Conservation (phyloP, 2,329 filamentous ascomycete species). For the Eutypa lata region DNA sequence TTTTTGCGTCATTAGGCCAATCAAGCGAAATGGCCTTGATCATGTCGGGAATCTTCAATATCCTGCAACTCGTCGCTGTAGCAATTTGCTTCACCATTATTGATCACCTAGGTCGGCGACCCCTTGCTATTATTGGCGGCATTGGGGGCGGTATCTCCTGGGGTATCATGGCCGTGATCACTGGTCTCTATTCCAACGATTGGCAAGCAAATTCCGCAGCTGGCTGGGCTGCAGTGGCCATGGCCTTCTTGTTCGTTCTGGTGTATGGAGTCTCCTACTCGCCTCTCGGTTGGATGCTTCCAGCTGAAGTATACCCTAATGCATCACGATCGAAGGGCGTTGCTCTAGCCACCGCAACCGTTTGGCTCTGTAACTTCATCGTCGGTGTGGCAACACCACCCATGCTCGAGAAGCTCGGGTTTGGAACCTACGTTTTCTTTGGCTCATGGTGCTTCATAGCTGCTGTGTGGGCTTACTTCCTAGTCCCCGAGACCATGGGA, state of each 20-base stretch:
- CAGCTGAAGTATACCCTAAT: constrained; percentile 34
- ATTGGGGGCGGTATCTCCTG: constrained; percentile 48
- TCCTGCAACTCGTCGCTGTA: constrained; percentile 44
- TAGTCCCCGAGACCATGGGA: no score
- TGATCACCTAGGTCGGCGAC: constrained; percentile 44
- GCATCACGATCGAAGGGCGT: constrained; percentile 34
- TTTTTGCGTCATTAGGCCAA: constrained; percentile 39
- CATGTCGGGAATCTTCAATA: constrained; percentile 39
- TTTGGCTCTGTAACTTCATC: constrained; percentile 35
- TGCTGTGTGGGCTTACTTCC: no score
- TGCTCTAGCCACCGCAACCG: constrained; percentile 28
- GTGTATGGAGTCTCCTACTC: constrained; percentile 28
- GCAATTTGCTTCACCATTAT: constrained; percentile 45
- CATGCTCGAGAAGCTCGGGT: no score
- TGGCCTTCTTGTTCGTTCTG: constrained; percentile 27
- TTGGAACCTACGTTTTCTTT: no score
- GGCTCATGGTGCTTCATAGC: no score
- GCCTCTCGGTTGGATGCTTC: constrained; percentile 33
- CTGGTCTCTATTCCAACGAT: constrained; percentile 43
- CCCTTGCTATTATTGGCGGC: constrained; percentile 41
- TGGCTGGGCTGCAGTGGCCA: constrained; percentile 54
- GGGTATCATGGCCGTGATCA: constrained; percentile 50
- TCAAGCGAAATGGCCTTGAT: constrained; percentile 32
- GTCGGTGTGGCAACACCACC: no score
- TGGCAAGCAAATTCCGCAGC: constrained; percentile 45